phyloP scores from a whole-genome alignment of 768 basidiomycete species.

The Boletales sp. region DNA sequence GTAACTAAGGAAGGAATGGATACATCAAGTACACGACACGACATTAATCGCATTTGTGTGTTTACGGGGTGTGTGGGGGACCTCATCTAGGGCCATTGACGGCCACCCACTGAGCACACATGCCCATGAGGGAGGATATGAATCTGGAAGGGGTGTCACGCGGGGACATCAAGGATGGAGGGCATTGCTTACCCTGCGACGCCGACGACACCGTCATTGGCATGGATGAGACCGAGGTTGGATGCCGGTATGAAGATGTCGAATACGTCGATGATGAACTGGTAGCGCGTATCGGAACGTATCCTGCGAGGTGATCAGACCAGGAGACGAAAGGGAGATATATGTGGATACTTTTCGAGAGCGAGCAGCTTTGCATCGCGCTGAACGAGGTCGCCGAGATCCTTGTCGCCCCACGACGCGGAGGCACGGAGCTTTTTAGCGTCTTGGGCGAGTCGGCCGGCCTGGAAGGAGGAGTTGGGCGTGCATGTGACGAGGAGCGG shows the following conservation, averaged over 20 bases:
- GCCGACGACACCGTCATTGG: slow-evolving; percentile 86
- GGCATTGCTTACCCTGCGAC: slow-evolving; percentile 67
- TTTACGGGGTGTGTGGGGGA: neutral
- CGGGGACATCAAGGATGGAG: slow-evolving; percentile 2
- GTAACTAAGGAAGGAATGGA: slow-evolving; percentile 3
- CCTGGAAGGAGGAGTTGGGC: slow-evolving; percentile 34
- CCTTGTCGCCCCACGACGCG: slow-evolving; percentile 57
- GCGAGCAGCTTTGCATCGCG: slow-evolving; percentile 62
- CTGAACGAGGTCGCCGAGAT: slow-evolving; percentile 59
- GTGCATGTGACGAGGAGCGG: neutral
- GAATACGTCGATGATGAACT: slow-evolving; percentile 79
- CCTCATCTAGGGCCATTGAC: slow-evolving; percentile 43
- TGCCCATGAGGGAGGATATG: slow-evolving; percentile 67
- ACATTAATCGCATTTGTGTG: too few relatives aligned
- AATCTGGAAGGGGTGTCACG: slow-evolving; percentile 40
- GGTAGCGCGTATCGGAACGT: slow-evolving; percentile 63
- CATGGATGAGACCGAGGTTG: slow-evolving; percentile 64
- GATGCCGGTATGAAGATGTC: slow-evolving; percentile 92
- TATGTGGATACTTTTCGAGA: slow-evolving; percentile 46
- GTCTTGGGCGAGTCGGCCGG: slow-evolving; percentile 59
- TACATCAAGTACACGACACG: slow-evolving; percentile 3
- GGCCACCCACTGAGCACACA: slow-evolving; percentile 61
- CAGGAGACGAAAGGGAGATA: neutral
- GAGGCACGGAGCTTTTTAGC: slow-evolving; percentile 47
- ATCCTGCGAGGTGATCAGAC: slow-evolving; percentile 39